Evolutionary conservation across 1,284 basidiomycete genomes (phyloP).

Genomic region (Tranzscheliella williamsii): DNA sequence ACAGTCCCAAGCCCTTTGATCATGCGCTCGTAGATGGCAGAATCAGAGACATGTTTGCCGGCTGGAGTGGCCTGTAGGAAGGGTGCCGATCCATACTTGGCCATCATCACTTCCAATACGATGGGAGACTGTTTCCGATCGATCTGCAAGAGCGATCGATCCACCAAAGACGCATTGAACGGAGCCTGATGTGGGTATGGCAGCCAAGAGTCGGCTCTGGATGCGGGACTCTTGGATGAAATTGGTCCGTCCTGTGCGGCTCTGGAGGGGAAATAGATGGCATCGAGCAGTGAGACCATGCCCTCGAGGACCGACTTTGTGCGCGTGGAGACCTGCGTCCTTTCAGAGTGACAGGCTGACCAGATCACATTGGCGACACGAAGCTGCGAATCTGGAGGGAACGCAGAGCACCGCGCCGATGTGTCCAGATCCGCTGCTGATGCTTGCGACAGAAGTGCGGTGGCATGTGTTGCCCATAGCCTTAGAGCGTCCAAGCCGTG

Average conservation of each 20-base stretch:
- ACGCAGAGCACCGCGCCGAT: slow-evolving; percentile 5
- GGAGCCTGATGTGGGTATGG: slow-evolving; percentile 12
- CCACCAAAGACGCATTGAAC: slow-evolving; percentile 19
- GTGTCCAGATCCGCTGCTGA: slow-evolving; percentile 1
- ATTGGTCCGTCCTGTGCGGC: not conserved
- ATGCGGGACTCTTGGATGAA: not conserved
- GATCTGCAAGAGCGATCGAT: slow-evolving; percentile 16
- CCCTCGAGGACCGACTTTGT: slow-evolving; percentile 29
- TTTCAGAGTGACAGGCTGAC: slow-evolving; percentile 33
- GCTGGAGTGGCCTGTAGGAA: slow-evolving; percentile 9
- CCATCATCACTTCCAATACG: slow-evolving; percentile 28
- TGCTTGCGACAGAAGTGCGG: slow-evolving; percentile 2
- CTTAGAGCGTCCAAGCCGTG: slow-evolving; percentile 34
- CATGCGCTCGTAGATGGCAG: slow-evolving; percentile 33
- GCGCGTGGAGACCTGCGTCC: slow-evolving; percentile 24
- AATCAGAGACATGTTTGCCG: slow-evolving; percentile 4
- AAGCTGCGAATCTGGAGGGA: slow-evolving; percentile 24
- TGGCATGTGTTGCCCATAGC: slow-evolving; percentile 21
- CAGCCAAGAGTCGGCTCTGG: not conserved
- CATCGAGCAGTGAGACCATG: slow-evolving; percentile 9
- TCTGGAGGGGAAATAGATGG: slow-evolving; percentile 3
- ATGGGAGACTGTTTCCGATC: slow-evolving; percentile 40
- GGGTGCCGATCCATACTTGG: slow-evolving; percentile 26
- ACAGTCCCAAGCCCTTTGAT: slow-evolving; percentile 30
- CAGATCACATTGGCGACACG: slow-evolving; percentile 29